A percentile compares a stretch with the other conserved stretches of the same genome.
These are phyloP conservation scores for Cutaneotrichosporon sp. DNA, from an alignment of 1,284 basidiomycete species.

Conservation along the genomic window DNA sequence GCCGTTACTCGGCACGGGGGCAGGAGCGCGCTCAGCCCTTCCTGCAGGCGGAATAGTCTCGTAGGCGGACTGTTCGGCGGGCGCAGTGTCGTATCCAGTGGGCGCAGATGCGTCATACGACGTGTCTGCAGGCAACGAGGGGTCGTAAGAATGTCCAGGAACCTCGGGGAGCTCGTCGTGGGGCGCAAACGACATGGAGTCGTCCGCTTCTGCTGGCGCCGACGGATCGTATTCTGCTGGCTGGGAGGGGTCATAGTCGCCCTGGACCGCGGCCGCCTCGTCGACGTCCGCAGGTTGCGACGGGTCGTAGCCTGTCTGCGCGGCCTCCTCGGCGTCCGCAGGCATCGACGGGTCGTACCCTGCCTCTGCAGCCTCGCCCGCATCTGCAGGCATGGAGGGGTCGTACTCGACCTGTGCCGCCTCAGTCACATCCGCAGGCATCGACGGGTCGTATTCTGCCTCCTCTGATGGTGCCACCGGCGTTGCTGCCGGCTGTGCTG, in stretches of 20 bases:
- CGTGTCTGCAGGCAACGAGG: not conserved
- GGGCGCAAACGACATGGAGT: not conserved
- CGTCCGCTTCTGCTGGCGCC: not conserved
- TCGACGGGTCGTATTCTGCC: conserved; percentile 6
- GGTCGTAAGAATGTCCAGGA: not conserved
- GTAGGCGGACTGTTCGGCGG: not conserved
- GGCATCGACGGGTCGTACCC: conserved; percentile 1
- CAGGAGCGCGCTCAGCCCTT: not conserved
- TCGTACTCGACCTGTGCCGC: not conserved
- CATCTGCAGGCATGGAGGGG: conserved; percentile 3
- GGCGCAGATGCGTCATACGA: conserved; percentile 1
- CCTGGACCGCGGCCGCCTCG: not conserved
- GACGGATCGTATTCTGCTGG: conserved; percentile 8
- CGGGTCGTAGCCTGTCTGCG: not conserved
- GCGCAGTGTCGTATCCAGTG: not conserved
- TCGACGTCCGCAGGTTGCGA: conserved; percentile 1
- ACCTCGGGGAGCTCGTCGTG: not conserved
- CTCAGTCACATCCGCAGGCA: not conserved
- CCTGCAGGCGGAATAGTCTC: too few species aligned
- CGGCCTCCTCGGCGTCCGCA: not conserved
- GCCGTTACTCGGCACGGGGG: not conserved
- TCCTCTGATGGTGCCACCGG: not conserved
- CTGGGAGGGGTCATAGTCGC: conserved; percentile 4
- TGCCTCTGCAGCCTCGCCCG: not conserved
- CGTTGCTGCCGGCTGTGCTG: not conserved